Evolutionary conservation across 805 yeast genomes (phyloP), one percentile per base, ranked within the genome.

Genomic region (Babjeviella inositovora): DNA sequence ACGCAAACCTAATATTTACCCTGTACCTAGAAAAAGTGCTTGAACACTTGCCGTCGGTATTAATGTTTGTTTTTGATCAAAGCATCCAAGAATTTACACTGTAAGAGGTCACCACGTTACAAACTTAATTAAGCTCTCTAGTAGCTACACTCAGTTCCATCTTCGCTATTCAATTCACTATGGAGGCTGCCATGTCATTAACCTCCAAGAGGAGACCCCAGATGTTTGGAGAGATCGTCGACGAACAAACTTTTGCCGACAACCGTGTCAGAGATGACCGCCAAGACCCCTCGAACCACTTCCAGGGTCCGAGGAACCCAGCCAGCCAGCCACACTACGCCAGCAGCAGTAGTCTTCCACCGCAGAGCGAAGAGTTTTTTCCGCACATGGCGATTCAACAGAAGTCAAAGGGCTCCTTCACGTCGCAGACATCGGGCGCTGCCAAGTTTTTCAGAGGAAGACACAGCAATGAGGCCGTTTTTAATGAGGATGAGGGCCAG

Each of bases 381-480:
- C n/a, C n/a, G n/a, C n/a, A n/a, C n/a, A n/a, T n/a, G n/a, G n/a
- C n/a, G n/a, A n/a, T n/a, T n/a, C n/a, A n/a, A n/a, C n/a, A n/a
- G n/a, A n/a, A n/a, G n/a, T n/a, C n/a, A n/a, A n/a, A n/a, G n/a
- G n/a, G n/a, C n/a, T n/a, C n/a, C n/a, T n/a, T n/a, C n/a, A n/a
- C n/a, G n/a, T n/a, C n/a, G n/a, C n/a, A n/a, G n/a, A n/a, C n/a
- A n/a, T n/a, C n/a, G n/a, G n/a, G n/a, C n/a, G n/a, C n/a, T n/a
- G n/a, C n/a, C n/a, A n/a, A n/a, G n/a, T 41, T 63, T 23, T 60
- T 66, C 38, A 40, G 63, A 16, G 54, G 50, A 27, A 47, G 20
- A 19, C 45, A 38, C 9, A 43, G 34, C 5, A 41, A 38, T 11
- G 53, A 51, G 19, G 55, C 51, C 23, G 61, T 54, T 6, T 55